A percentile compares a stretch with the other conserved stretches of the same genome.
Evolutionary conservation across 2,329 filamentous ascomycete species (phyloP).

Genomic region (Kalaharituber pfeilii): DNA sequence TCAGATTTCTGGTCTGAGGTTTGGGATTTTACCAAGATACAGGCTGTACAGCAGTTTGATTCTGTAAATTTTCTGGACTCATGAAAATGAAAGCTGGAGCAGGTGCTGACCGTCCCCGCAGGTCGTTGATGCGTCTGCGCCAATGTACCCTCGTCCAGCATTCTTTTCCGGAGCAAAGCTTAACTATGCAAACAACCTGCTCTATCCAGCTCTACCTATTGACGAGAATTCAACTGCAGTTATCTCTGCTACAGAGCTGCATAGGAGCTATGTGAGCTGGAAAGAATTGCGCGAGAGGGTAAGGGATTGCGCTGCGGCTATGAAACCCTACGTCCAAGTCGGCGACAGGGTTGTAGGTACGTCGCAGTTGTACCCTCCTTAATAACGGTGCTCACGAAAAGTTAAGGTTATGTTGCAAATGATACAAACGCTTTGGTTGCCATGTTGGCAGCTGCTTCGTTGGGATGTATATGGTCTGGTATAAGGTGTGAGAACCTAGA

Average conservation of each 20-base stretch:
- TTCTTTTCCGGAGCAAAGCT: constrained; percentile 67
- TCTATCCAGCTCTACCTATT: constrained; percentile 51
- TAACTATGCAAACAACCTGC: constrained; percentile 90
- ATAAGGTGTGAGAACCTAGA: constrained; percentile 46
- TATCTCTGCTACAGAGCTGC: constrained; percentile 62
- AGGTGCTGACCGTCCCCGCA: constrained; percentile 25
- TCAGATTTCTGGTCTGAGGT: constrained; percentile 67
- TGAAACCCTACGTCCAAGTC: constrained; percentile 31
- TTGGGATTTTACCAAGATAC: constrained; percentile 68
- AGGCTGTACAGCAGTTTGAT: constrained; percentile 44
- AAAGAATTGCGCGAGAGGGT: constrained; percentile 61
- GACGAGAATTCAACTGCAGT: constrained; percentile 49
- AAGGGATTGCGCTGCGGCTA: constrained; percentile 46
- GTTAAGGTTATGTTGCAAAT: constrained; percentile 64
- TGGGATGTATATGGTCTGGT: constrained; percentile 84
- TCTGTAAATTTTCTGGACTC: constrained; percentile 33
- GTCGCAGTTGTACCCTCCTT: background rate
- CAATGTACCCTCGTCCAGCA: constrained; percentile 70
- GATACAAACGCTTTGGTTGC: constrained; percentile 73
- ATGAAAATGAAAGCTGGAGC: constrained; percentile 1
- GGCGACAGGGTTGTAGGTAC: constrained; percentile 45
- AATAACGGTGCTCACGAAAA: background rate
- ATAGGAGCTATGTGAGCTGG: constrained; percentile 53
- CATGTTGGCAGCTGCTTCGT: constrained; percentile 63
- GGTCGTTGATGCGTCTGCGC: constrained; percentile 48